A percentile compares a stretch with the other conserved stretches of the same genome.
These are phyloP conservation scores for Astrocystis sublimbata DNA, from an alignment of 495 filamentous ascomycete species.

Conservation along the genomic window DNA sequence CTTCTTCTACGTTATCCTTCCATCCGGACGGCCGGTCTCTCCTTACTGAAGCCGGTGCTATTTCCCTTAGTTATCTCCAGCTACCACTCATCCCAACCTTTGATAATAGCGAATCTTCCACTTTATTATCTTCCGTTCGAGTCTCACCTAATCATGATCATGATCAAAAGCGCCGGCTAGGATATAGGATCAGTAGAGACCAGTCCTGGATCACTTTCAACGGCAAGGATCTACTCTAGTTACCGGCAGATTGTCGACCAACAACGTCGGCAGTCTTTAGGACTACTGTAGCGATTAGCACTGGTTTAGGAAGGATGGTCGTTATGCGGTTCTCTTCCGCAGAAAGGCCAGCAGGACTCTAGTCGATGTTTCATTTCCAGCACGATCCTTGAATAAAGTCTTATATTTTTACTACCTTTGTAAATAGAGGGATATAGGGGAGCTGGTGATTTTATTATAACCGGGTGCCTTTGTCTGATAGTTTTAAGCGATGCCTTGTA, in stretches of 20 bases:
- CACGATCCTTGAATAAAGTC: neutral
- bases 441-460: neutral
- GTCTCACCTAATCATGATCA: conserved; percentile 17
- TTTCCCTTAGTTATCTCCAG: conserved; percentile 24
- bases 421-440: neutral
- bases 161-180: neutral
- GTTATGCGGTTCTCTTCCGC: conserved; percentile 1
- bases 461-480: neutral
- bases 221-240: conserved; percentile 31
- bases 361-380: neutral
- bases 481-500: neutral
- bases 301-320: conserved; percentile 9
- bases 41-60: conserved; percentile 20
- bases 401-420: neutral
- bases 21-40: neutral
- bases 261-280: conserved; percentile 21
- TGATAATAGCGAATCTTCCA: neutral
- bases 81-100: conserved; percentile 4
- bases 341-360: neutral
- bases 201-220: conserved; percentile 31
- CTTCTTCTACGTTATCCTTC: conserved; percentile 8
- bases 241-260: conserved; percentile 34
- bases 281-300: conserved; percentile 21
- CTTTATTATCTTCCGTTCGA: neutral
- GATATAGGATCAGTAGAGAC: conserved; percentile 4